A percentile compares a stretch with the other conserved stretches of the same genome.
phyloP scores from a whole-genome alignment of 2,329 filamentous ascomycete species.

The Beauveria rudraprayagi region DNA sequence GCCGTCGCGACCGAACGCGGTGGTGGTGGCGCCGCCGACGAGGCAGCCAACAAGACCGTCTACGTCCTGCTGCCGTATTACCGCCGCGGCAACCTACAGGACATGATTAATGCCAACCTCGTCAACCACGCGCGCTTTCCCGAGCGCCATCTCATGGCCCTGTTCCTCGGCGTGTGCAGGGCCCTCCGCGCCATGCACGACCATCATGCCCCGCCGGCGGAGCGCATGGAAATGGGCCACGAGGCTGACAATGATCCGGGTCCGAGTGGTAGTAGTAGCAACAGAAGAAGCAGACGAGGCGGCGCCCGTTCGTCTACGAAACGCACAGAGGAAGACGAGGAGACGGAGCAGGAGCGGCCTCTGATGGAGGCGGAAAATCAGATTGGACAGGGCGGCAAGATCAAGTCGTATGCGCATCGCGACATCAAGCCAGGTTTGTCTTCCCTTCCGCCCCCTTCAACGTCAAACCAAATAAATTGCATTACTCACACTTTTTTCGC shows the following conservation, averaged over 20 bases:
- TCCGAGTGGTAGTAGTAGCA: constrained; percentile 24
- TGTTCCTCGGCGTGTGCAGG: constrained; percentile 87
- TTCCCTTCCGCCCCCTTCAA: background rate
- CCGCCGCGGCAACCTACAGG: constrained; percentile 87
- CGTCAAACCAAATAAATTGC: too few relatives aligned
- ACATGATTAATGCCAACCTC: constrained; percentile 96
- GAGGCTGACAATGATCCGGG: constrained; percentile 32
- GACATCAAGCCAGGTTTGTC: constrained; percentile 89
- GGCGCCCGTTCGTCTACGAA: constrained; percentile 17
- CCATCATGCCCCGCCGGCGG: constrained; percentile 48
- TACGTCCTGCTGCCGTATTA: constrained; percentile 97
- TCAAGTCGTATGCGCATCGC: constrained; percentile 81
- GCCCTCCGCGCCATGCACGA: constrained; percentile 87
- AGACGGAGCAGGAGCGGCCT: constrained; percentile 69
- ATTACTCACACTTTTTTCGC: background rate
- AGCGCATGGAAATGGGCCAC: constrained; percentile 46
- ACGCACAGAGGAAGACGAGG: constrained; percentile 56
- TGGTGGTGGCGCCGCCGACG: constrained; percentile 33
- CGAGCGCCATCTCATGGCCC: constrained; percentile 74
- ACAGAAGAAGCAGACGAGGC: constrained; percentile 19
- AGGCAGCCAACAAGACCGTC: constrained; percentile 81
- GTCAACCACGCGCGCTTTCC: constrained; percentile 91
- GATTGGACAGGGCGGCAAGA: constrained; percentile 58
- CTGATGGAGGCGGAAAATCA: constrained; percentile 70
- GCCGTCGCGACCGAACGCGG: constrained; percentile 66